Evolutionary conservation across 2,329 filamentous ascomycete genomes (phyloP).

Genomic region (Botrytis sinoallii): DNA sequence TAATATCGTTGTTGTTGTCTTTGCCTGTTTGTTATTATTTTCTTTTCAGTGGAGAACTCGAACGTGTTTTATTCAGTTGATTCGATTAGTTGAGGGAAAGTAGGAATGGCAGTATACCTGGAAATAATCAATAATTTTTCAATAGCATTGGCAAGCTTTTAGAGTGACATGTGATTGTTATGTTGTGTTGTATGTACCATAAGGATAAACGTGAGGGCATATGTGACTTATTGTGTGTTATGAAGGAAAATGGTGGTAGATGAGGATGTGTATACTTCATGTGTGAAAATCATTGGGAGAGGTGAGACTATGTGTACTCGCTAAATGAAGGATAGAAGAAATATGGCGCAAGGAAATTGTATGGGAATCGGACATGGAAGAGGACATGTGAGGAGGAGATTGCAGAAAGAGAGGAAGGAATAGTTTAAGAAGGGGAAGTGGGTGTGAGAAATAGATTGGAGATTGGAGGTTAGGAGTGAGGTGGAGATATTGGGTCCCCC

Average conservation of each 20-base stretch:
- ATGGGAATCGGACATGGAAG: not conserved
- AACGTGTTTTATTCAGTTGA: not conserved
- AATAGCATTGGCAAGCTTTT: not conserved
- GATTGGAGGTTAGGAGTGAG: not conserved
- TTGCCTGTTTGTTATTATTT: not conserved
- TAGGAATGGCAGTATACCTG: not conserved
- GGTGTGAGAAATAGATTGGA: not conserved
- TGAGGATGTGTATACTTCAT: not conserved
- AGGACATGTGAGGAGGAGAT: not conserved
- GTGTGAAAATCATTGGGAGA: not conserved
- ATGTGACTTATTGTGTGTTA: not conserved
- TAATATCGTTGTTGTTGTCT: conserved; percentile 10
- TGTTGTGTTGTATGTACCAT: not conserved
- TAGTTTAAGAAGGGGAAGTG: not conserved
- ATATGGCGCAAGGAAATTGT: not conserved
- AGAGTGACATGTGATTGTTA: not conserved
- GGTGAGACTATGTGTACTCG: not conserved
- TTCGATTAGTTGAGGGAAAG: not conserved
- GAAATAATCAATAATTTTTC: not conserved
- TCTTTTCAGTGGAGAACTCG: not conserved
- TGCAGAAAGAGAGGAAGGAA: not conserved
- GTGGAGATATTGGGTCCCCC: not conserved
- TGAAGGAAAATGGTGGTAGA: not conserved
- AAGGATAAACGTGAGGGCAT: not conserved
- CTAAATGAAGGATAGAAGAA: not conserved